Percentiles rank a stretch among this genome's conserved stretches.
These are phyloP conservation scores for Aspergillus sp. DNA, from an alignment of 2,329 filamentous ascomycete genomes.

Conservation along the genomic window DNA sequence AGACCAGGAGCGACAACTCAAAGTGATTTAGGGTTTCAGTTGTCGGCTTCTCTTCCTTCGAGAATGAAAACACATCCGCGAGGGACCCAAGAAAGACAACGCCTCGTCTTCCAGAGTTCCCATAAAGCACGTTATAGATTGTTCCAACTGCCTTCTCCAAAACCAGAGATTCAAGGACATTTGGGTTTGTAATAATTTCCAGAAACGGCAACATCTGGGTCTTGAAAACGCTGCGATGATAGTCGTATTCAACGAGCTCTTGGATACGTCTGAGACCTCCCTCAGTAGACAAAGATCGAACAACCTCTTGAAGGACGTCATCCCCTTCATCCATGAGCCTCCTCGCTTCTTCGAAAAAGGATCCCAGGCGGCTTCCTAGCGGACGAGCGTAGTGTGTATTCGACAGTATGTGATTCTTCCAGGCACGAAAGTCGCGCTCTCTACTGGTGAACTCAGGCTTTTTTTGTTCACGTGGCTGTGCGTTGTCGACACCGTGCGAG, in stretches of 20 bases:
- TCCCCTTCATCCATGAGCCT: conserved; percentile 17
- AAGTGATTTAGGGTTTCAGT: neutral
- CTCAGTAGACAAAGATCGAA: conserved; percentile 22
- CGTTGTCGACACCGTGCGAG: neutral
- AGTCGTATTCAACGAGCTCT: conserved; percentile 19
- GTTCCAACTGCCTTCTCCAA: conserved; percentile 37
- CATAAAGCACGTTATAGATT: conserved; percentile 41
- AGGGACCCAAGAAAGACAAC: neutral
- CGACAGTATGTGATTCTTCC: conserved; percentile 2
- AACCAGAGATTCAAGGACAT: conserved; percentile 37
- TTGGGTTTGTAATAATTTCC: conserved; percentile 33
- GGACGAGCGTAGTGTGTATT: neutral
- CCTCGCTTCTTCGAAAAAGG: conserved; percentile 20
- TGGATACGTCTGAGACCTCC: conserved; percentile 23
- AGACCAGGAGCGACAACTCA: conserved; percentile 13
- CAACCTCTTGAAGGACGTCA: conserved; percentile 20
- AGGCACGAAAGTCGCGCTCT: conserved; percentile 3
- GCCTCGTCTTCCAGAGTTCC: conserved; percentile 7
- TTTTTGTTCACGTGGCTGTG: neutral
- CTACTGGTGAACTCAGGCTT: neutral
- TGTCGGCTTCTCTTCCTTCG: conserved; percentile 10
- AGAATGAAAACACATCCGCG: neutral
- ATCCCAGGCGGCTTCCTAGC: conserved; percentile 3
- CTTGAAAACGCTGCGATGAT: neutral
- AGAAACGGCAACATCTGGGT: conserved; percentile 36